Evolutionary conservation across 495 filamentous ascomycete species (phyloP), one percentile per base, ranked within the genome.

Genomic region (Astrocystis sublimbata): DNA sequence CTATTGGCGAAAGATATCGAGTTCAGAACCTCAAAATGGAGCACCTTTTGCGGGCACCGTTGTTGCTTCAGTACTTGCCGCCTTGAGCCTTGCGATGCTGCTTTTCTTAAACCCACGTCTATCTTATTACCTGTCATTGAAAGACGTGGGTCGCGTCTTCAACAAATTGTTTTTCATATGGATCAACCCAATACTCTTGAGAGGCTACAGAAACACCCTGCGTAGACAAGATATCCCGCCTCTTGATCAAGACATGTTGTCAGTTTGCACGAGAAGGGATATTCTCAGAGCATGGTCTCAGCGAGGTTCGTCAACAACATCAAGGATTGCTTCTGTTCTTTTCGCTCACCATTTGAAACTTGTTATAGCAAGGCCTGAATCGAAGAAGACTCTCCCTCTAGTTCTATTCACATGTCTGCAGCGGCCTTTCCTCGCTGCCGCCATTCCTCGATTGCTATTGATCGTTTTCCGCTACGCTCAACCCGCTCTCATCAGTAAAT

Each of bases 381-480:
- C 6, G 71, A 77, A 64, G 55, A 68, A 12, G 35, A 71, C 81
- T 0, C 72, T 89, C 3, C 78, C 84, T n/a, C 58, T 68, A 8
- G 72, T 76, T 2, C 72, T 78, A 7, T 63, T 86, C 24, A 73
- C 69, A 33, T 81, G 76, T 38, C 71, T 86, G 45, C 80, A 75
- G 58, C 73, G 68, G 67, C 78, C 77, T 8, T 73, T 89, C 8
- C 60, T 82, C 2, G 62, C 78, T 3, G 80, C 75, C 2, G 70
- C 87, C 40, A 70, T 79, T 2, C 83, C 87, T 0, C 76, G 88
- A 40, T 67, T 84, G 0, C 82, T 78, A 31, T 73, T 88, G 1
- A 83, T 84, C 9, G 73, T 76, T 0, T 87, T 90, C 65, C 85
- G 80, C 38, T 85, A 87, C 54, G 81, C 79, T 12, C 88, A 90